Evolutionary conservation across 1,284 basidiomycete genomes (phyloP), one percentile per base, ranked within the genome.

Genomic region (Austroboletus novae-zelandiae): DNA sequence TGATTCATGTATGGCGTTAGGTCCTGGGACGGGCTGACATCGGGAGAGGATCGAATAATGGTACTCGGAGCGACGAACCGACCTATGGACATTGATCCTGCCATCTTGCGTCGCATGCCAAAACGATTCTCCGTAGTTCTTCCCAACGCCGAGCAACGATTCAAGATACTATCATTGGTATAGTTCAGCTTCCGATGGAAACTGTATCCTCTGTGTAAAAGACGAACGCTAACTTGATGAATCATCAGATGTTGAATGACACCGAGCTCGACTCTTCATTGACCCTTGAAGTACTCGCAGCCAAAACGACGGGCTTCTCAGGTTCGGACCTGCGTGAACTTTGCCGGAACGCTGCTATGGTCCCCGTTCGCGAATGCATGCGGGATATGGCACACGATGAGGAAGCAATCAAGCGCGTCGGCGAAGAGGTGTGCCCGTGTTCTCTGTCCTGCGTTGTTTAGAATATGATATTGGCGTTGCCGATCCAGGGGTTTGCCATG

Each of bases 41-140:
- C 93, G 0, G 86, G 84, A 4, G 80, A 78, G 0, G 86, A 91
- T 60, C 81, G 94, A 20, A 96, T 99, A 61, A 71, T 99, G 56
- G 92, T 99, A 5, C 82, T 99, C 2, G 96, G 96, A 29, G 96
- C 95, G 0, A 98, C 96, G 7, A 99, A 99, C 70, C 78, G 97
- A 54, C 95, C 95, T 13, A 84, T 83, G 60, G 96, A 98, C 64
- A 99, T 99, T 51, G 97, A 99, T 70, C 77, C 91, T 11, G 96
- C 96, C 20, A 96, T 98, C 62, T 78, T 98, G 5, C 83, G 96
- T 27, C 86, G 96, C 32, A 94, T 99, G 93, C 97, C 97, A 0
- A 98, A 98, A 71, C 88, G 95, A n/a, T 99, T 98, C 67, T 81
- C 91, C 1, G 84, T 99, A 52, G 78, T 83, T 9, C 76, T 98